phyloP scores from a whole-genome alignment of 306 rosid genomes.

The Dalbergia cochinchinensis region DNA sequence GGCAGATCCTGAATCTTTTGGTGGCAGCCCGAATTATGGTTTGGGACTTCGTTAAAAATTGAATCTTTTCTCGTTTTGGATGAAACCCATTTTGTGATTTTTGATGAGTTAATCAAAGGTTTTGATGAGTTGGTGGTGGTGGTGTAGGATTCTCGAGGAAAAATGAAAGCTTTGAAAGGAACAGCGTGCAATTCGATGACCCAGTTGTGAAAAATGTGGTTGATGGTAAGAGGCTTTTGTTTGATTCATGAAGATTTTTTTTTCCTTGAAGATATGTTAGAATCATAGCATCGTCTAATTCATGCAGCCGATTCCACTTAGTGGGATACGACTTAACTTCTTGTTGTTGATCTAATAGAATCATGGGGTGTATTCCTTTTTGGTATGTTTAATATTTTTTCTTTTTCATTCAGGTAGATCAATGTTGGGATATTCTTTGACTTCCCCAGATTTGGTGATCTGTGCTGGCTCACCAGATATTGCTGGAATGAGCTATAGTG shows the following conservation, averaged over 20 bases:
- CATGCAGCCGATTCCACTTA: too few species aligned
- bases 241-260: constrained; percentile 15
- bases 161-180: constrained; percentile 41
- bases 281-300: neutral
- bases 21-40: constrained; percentile 42
- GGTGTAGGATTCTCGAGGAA: constrained; percentile 45
- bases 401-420: constrained; percentile 74
- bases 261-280: constrained; percentile 1
- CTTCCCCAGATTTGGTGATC: constrained; percentile 73
- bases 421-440: constrained; percentile 59
- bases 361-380: neutral
- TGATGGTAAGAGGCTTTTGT: constrained; percentile 41
- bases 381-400: neutral
- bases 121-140: neutral
- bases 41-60: constrained; percentile 34
- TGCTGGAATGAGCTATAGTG: constrained; percentile 52
- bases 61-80: constrained; percentile 37
- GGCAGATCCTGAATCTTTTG: constrained; percentile 49
- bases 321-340: too few species aligned
- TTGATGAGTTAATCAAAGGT: neutral
- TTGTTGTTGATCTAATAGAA: neutral
- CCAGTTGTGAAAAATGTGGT: constrained; percentile 42
- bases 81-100: constrained; percentile 41
- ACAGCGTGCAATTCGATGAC: constrained; percentile 43
- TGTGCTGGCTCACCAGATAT: constrained; percentile 73